These are phyloP conservation scores for Phytophthora meadii DNA, from an alignment of 352 stramenopile species.

Conservation along the genomic window DNA sequence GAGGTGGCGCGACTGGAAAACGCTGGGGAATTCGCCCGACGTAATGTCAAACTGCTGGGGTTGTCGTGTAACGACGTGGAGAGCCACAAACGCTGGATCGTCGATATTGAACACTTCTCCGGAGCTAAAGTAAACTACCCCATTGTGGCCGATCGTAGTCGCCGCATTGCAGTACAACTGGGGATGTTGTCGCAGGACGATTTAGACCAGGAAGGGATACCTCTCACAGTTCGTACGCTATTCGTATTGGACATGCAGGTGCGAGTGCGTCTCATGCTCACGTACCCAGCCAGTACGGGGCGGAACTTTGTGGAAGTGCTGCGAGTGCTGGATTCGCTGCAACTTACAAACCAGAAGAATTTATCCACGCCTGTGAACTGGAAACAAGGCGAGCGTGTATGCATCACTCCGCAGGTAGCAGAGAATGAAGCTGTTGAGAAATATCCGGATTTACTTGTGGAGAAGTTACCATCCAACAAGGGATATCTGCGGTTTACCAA, in stretches of 20 bases:
- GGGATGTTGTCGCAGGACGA: constrained; percentile 91
- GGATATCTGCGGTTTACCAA: constrained; percentile 80
- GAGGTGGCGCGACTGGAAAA: constrained; percentile 86
- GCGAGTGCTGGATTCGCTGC: constrained; percentile 89
- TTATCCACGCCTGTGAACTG: constrained; percentile 80
- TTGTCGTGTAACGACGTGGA: constrained; percentile 82
- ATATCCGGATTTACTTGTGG: constrained; percentile 66
- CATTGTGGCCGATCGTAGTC: constrained; percentile 90
- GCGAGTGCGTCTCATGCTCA: constrained; percentile 90
- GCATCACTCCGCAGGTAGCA: constrained; percentile 68
- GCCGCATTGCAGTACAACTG: constrained; percentile 78
- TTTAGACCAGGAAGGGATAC: constrained; percentile 75
- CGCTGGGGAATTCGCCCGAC: constrained; percentile 73
- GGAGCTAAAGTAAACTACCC: constrained; percentile 86
- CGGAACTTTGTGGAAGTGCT: constrained; percentile 95
- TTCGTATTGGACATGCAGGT: constrained; percentile 93
- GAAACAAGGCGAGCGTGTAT: constrained; percentile 66
- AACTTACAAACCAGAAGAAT: constrained; percentile 66
- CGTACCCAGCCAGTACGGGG: constrained; percentile 92
- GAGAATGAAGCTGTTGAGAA: constrained; percentile 64
- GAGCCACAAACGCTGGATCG: constrained; percentile 81
- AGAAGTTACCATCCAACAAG: constrained; percentile 78
- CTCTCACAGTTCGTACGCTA: constrained; percentile 91
- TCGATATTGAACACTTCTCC: constrained; percentile 84
- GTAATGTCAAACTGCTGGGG: constrained; percentile 84